Conservation (phyloP, 148 eudicot genomes). For the Fagopyrum tataricum region DNA sequence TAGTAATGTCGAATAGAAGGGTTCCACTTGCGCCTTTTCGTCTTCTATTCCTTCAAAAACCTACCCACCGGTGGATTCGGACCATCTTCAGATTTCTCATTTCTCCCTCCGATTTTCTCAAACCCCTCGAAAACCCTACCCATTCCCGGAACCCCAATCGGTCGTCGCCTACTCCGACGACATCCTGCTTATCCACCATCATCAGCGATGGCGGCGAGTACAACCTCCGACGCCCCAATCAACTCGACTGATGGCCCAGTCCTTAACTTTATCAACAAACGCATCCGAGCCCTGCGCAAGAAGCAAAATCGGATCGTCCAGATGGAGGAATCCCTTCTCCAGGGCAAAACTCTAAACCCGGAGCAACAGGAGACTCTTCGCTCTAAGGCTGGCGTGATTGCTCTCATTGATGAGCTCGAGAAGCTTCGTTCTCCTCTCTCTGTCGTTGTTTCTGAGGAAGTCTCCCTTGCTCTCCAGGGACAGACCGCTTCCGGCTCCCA, state of each 20-base stretch:
- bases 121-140: slow-evolving; percentile 20
- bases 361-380: slow-evolving; percentile 66
- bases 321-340: slow-evolving; percentile 53
- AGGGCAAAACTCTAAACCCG: slow-evolving; percentile 58
- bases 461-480: slow-evolving; percentile 25
- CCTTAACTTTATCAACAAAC: slow-evolving; percentile 62
- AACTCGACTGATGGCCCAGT: slow-evolving; percentile 58
- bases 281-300: slow-evolving; percentile 72
- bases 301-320: slow-evolving; percentile 65
- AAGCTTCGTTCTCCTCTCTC: slow-evolving; percentile 60
- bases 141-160: neutral
- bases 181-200: neutral
- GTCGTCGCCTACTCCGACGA: neutral
- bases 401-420: slow-evolving; percentile 75
- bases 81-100: neutral
- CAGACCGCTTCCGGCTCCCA: neutral
- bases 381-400: slow-evolving; percentile 48
- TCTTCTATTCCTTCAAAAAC: neutral
- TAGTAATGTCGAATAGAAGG: neutral
- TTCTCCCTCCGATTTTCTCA: neutral
- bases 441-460: slow-evolving; percentile 49
- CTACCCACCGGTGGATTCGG: slow-evolving; percentile 4
- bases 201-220: slow-evolving; percentile 12
- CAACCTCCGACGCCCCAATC: slow-evolving; percentile 12
- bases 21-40: neutral